phyloP scores from a whole-genome alignment of 148 eudicot genomes.

The Vaccinium vitisidaea region DNA sequence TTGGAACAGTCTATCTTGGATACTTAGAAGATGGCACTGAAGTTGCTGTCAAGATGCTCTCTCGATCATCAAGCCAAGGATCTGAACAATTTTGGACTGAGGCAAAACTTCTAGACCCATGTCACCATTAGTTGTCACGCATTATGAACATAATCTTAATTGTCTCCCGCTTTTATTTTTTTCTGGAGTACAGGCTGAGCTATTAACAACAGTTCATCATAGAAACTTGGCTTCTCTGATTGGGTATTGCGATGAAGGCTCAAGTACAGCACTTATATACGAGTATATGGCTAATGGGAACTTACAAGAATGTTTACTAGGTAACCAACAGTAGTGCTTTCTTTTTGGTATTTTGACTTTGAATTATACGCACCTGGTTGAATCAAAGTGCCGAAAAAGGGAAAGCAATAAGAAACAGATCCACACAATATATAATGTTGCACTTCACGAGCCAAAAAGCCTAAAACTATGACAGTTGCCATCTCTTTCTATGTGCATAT shows the following conservation, averaged over 20 bases:
- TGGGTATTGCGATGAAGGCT: background rate
- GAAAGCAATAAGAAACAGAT: background rate
- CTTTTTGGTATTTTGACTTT: background rate
- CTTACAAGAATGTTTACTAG: background rate
- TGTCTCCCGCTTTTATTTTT: background rate
- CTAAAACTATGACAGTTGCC: background rate
- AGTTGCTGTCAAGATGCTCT: background rate
- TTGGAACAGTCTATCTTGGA: background rate
- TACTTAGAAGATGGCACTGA: background rate
- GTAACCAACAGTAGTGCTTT: background rate
- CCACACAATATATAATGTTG: background rate
- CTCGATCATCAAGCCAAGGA: background rate
- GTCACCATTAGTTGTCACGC: background rate
- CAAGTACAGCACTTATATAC: background rate
- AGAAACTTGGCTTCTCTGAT: background rate
- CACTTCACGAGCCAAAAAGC: background rate
- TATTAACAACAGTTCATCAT: background rate
- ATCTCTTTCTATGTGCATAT: background rate
- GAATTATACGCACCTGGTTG: background rate
- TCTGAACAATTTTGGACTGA: background rate
- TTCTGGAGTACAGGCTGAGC: background rate
- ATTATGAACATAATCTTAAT: background rate
- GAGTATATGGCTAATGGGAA: background rate
- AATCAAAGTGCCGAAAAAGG: background rate
- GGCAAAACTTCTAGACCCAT: background rate